phyloP scores from a whole-genome alignment of 2,329 filamentous ascomycete genomes.

The Ilyonectria robusta region DNA sequence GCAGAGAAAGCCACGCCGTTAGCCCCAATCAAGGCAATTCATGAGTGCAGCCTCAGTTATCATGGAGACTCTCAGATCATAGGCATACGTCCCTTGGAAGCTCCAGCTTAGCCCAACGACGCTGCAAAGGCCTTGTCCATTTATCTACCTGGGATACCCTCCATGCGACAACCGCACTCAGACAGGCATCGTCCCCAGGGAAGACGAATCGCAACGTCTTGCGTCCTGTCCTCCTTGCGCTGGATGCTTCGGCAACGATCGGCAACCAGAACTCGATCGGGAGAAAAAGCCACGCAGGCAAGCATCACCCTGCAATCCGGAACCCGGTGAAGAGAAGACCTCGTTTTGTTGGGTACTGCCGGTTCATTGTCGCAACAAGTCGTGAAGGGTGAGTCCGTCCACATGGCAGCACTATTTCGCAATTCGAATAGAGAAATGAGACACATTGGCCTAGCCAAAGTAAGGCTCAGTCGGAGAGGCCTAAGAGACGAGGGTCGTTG shows the following conservation, averaged over 20 bases:
- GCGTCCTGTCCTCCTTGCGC: background rate
- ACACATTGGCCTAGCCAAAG: background rate
- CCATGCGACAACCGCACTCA: background rate
- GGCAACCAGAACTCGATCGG: slow-evolving; percentile 17
- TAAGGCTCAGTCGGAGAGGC: background rate
- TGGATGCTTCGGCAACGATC: slow-evolving; percentile 16
- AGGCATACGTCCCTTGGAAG: background rate
- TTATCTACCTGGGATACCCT: background rate
- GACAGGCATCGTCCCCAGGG: background rate
- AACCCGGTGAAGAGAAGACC: background rate
- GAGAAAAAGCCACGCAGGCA: slow-evolving; percentile 10
- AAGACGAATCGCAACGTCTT: slow-evolving; percentile 5
- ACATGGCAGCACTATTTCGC: slow-evolving; percentile 1
- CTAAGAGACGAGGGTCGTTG: slow-evolving; percentile 7
- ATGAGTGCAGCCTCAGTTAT: background rate
- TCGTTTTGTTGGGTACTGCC: slow-evolving; percentile 6
- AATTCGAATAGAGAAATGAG: slow-evolving; percentile 18
- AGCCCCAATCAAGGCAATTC: background rate
- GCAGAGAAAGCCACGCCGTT: background rate
- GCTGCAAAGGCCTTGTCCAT: background rate
- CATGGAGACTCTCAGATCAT: background rate
- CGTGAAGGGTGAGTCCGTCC: background rate
- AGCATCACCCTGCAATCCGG: slow-evolving; percentile 16
- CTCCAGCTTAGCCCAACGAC: background rate
- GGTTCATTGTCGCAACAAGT: background rate